Percentiles rank a stretch among this genome's conserved stretches.
These are phyloP conservation scores for Amaranthus cruentus DNA, from an alignment of 148 eudicot genomes.

Conservation along the genomic window DNA sequence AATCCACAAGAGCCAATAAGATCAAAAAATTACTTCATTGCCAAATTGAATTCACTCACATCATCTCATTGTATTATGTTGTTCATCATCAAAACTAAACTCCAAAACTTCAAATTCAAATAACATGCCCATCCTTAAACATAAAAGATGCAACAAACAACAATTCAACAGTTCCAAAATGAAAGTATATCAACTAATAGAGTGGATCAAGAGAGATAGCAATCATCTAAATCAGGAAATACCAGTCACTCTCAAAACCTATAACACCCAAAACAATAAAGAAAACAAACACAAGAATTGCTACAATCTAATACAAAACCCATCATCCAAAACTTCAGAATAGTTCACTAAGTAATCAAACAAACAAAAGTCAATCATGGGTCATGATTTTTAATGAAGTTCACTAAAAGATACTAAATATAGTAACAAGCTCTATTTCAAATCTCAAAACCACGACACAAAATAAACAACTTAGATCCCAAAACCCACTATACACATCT, in stretches of 20 bases:
- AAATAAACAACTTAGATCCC: background rate
- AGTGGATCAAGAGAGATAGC: background rate
- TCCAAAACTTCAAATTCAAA: background rate
- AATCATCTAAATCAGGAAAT: background rate
- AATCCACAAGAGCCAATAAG: background rate
- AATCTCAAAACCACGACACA: background rate
- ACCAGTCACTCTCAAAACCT: background rate
- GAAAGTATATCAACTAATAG: background rate
- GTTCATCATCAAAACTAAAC: background rate
- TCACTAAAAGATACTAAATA: background rate
- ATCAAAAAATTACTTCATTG: background rate
- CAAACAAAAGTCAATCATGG: background rate
- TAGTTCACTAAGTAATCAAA: background rate
- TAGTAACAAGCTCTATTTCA: background rate
- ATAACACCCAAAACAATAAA: background rate
- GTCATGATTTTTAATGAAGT: background rate
- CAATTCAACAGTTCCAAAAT: background rate
- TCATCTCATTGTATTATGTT: background rate
- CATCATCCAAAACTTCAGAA: conserved; percentile 7
- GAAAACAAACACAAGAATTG: background rate
- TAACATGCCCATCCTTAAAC: background rate
- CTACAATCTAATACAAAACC: background rate
- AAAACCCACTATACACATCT: too few relatives aligned
- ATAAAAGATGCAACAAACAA: background rate
- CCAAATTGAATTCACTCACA: background rate